These are phyloP conservation scores for Anethum foeniculum DNA, from an alignment of 140 eudicot species.

Conservation along the genomic window DNA sequence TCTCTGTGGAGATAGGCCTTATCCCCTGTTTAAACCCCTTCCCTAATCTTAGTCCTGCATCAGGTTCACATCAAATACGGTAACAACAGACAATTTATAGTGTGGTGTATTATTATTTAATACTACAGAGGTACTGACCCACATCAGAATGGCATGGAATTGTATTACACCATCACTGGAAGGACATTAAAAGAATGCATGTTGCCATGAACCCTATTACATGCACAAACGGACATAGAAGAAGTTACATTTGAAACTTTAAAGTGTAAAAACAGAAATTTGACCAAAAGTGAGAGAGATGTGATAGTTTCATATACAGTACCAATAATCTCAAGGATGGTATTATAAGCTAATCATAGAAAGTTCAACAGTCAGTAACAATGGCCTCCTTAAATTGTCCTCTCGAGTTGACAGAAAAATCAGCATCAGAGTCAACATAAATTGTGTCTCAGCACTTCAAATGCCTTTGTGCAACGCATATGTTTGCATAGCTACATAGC, in stretches of 20 bases:
- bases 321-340: neutral
- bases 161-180: neutral
- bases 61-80: neutral
- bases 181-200: neutral
- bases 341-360: neutral
- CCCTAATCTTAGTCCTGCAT: no score
- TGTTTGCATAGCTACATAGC: conserved; percentile 2
- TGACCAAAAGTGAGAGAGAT: neutral
- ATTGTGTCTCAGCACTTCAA: neutral
- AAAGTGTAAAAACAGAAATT: neutral
- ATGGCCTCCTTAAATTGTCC: neutral
- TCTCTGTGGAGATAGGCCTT: no score
- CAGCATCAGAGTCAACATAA: neutral
- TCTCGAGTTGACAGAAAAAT: neutral
- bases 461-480: neutral
- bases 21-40: no score
- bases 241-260: neutral
- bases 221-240: neutral
- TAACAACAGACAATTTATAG: neutral
- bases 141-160: neutral
- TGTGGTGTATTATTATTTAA: neutral
- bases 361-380: neutral
- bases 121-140: neutral
- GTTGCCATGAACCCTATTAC: neutral
- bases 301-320: neutral